These are phyloP conservation scores for Gaultheria prostrata DNA, from an alignment of 148 eudicot species.

Conservation along the genomic window DNA sequence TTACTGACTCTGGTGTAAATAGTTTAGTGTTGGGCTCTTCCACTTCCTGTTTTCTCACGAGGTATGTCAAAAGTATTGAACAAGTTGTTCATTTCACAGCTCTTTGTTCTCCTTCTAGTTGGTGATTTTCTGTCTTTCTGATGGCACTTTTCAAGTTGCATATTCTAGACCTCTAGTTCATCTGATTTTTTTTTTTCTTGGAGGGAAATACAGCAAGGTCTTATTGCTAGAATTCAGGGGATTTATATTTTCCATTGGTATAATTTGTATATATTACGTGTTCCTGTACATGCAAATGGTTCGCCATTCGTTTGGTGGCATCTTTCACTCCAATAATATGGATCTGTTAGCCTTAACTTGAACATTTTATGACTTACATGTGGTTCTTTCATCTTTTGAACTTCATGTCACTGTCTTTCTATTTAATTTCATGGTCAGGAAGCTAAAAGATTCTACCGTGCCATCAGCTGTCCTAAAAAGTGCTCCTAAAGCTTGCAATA, in stretches of 20 bases:
- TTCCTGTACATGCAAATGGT: not conserved
- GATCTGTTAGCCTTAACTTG: not conserved
- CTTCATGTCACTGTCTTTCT: not conserved
- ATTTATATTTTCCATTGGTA: not conserved
- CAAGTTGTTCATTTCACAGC: slow-evolving; percentile 2
- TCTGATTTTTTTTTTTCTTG: not conserved
- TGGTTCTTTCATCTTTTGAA: slow-evolving; percentile 4
- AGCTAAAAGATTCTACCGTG: slow-evolving; percentile 45
- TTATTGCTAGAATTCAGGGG: not conserved
- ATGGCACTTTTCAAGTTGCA: not conserved
- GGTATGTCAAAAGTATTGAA: slow-evolving; percentile 34
- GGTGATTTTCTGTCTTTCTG: not conserved
- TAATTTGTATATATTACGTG: not conserved
- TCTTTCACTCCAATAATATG: not conserved
- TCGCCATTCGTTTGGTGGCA: not conserved
- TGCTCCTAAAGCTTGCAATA: slow-evolving; percentile 57
- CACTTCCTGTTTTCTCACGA: slow-evolving; percentile 42
- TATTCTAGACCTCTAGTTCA: not conserved
- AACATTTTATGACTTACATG: slow-evolving; percentile 11
- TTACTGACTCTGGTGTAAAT: slow-evolving; percentile 37
- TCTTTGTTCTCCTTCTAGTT: not conserved
- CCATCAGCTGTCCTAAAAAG: slow-evolving; percentile 56
- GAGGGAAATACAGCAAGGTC: not conserved
- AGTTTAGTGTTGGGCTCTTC: slow-evolving; percentile 77
- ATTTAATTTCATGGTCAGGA: slow-evolving; percentile 33